Base-by-base conservation (phyloP, 2,329 filamentous ascomycete species). In the Pezicula carpinea region DNA sequence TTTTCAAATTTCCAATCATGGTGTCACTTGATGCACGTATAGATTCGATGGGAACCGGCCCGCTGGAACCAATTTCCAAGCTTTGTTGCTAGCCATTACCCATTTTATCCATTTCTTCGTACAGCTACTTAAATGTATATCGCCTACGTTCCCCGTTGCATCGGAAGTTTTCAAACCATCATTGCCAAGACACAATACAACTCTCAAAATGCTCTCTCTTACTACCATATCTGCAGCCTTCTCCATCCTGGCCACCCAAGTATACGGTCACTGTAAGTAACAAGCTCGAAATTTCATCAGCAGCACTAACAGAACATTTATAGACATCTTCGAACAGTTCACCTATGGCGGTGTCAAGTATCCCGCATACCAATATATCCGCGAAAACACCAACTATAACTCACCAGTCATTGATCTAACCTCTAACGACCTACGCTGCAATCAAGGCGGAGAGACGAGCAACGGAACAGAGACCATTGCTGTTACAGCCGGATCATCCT, bases 301-400 rank as follows among this genome's bases (percentile, higher is more conserved):
- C 14, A 22, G 6, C 33, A 5, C 22, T 15, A 7, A 15, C 29
- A 42, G 19, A n/a, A 46, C 46, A 46, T 10, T 14, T n/a, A 34
- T 18, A 52, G 50, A 52, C 19, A 52, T 52, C 18, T 52, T 52
- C 39, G 42, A 52, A 35, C 43, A 43, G n/a, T 32, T 52, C 26
- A 29, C 26, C 26, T 21, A 10, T 17, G 17, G 15, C 35, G 21
- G 35, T 14, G 44, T 47, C 4, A 32, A 52, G 26, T 57, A 53
- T 31, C 43, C 59, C 3, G 73, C 67, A 2, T 83, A 81, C 57
- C 58, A 64, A 18, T 73, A 76, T 15, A 80, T 80, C 5, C 64
- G 69, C n/a, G 65, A 64, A 26, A 63, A 62, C 35, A 57, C 54
- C 18, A 61, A 62, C 19, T 79, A 81, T 59, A 71, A 74, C 42